Percentiles rank a stretch among this genome's conserved stretches.
Evolutionary conservation across 208 protist genomes (phyloP).

Genomic region (Leishmania major): DNA sequence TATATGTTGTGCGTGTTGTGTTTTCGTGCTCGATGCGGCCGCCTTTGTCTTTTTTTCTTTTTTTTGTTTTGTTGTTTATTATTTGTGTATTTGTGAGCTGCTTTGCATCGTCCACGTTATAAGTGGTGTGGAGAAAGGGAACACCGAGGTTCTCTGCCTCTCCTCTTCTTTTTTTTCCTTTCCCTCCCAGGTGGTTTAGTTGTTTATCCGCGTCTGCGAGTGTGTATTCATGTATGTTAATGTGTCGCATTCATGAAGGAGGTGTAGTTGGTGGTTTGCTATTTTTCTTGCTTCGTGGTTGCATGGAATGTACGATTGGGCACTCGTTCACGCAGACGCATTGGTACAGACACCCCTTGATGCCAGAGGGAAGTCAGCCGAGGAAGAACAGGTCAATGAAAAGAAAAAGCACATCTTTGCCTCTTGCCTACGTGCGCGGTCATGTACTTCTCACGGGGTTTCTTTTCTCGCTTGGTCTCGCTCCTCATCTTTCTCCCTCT

Average conservation of each 20-base stretch:
- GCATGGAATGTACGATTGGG: background rate
- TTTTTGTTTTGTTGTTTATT: background rate
- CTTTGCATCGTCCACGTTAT: background rate
- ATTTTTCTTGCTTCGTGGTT: background rate
- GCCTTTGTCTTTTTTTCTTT: background rate
- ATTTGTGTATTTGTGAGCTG: background rate
- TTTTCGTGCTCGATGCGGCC: background rate
- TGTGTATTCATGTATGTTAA: background rate
- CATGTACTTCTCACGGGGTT: background rate
- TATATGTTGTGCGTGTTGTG: background rate
- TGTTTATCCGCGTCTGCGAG: background rate
- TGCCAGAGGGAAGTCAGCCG: background rate
- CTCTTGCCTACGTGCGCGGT: background rate
- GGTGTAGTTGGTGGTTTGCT: background rate
- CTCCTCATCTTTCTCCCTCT: background rate
- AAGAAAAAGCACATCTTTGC: background rate
- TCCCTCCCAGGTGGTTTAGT: background rate
- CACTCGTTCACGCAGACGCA: background rate
- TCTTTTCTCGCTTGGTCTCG: background rate
- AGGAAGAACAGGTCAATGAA: background rate
- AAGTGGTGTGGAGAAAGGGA: background rate
- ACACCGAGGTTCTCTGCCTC: background rate
- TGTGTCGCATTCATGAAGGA: background rate
- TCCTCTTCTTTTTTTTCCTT: background rate
- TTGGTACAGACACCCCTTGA: background rate